Evolutionary conservation across 176 grass and related monocot genomes (phyloP), one percentile per base, ranked within the genome.

Genomic region (Cenchrus purpureus): DNA sequence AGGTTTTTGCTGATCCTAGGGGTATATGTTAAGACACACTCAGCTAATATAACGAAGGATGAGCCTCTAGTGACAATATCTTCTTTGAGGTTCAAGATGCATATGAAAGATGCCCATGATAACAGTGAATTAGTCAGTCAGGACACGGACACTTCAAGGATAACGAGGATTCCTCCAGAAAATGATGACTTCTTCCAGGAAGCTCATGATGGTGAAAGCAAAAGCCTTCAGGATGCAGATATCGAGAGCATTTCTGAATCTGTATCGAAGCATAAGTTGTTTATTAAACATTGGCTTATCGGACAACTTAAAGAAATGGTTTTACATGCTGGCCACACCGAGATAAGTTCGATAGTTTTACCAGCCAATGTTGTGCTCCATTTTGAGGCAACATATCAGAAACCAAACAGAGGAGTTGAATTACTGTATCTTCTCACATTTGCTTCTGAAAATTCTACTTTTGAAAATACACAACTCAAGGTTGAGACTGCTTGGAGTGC

Each of bases 211-310:
- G 51, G 37, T 78, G 74, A 67, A 71, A 90, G 71, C 70, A 83
- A 90, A 83, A 84, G 84, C 85, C 17, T 88, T 86, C 60, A 76
- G 59, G 55, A 29, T 58, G 58, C 53, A 86, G 78, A 92, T 86
- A 53, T 82, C 73, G 76, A 83, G 80, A 79, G 42, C 69, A 76
- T 79, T 86, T 83, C 79, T 88, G 82, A 90, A 81, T 85, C 78
- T 51, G 55, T 78, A 15, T 53, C 50, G 69, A 89, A 89, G 77
- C 78, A 87, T 58, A 90, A 95, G 48, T 63, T 90, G 80, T 86
- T 98, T 76, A 80, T 98, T 54, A 95, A 92, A 62, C 87, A 89
- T 73, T 98, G 96, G 96, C 25, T 98, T 76, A 71, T 86, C 37
- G 87, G 91, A 12, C 96, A 98, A 67, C 68, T 95, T 65, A 88